Evolutionary conservation across 148 eudicot species (phyloP).

Genomic region (Vaccinium myrtillus): DNA sequence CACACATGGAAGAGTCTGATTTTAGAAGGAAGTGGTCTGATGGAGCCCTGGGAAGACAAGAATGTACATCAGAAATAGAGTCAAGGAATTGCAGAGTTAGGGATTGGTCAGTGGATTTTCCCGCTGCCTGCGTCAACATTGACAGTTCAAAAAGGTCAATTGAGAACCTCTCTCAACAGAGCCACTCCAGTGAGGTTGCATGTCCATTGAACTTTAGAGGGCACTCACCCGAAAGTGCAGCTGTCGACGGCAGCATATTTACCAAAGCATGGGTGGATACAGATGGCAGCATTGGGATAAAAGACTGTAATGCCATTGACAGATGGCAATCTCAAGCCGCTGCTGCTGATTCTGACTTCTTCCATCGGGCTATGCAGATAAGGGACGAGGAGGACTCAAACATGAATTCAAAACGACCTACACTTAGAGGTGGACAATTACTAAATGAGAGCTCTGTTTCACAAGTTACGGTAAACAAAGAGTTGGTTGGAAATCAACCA

Average conservation of each 20-base stretch:
- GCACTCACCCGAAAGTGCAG: conserved; percentile 84
- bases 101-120: conserved; percentile 95
- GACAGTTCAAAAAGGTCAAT: conserved; percentile 62
- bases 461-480: conserved; percentile 81
- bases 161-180: conserved; percentile 74
- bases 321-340: conserved; percentile 99
- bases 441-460: conserved; percentile 78
- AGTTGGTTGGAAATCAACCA: conserved; percentile 52
- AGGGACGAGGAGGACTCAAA: conserved; percentile 88
- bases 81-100: conserved; percentile 96
- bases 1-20: conserved; percentile 73
- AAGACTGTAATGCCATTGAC: conserved; percentile 89
- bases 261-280: conserved; percentile 99
- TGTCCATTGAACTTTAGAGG: conserved; percentile 61
- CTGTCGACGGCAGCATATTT: conserved; percentile 68
- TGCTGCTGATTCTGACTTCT: conserved; percentile 82
- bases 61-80: conserved; percentile 86
- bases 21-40: conserved; percentile 62
- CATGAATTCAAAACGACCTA: conserved; percentile 41
- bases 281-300: conserved; percentile 67
- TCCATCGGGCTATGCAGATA: conserved; percentile 39
- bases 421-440: conserved; percentile 34
- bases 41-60: conserved; percentile 71
- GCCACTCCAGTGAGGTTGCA: conserved; percentile 76
- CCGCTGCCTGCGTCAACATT: conserved; percentile 76